These are phyloP conservation scores for Tulasnella sp. DNA, from an alignment of 768 basidiomycete genomes.

Conservation along the genomic window DNA sequence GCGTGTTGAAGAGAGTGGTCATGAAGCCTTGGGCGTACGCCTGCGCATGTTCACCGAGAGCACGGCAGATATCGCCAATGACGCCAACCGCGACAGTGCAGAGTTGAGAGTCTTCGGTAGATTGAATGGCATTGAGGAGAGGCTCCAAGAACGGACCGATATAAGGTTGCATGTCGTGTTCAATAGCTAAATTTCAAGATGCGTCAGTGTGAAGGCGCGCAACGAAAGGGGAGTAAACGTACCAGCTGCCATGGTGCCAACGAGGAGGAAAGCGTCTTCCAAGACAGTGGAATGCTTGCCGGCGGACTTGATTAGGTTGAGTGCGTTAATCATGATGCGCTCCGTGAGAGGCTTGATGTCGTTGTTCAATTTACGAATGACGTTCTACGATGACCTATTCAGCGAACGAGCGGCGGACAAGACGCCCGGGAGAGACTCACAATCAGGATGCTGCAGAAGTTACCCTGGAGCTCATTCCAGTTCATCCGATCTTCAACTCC, in stretches of 20 bases:
- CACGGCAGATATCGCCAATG: constrained; percentile 94
- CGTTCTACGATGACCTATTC: constrained; percentile 49
- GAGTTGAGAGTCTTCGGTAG: constrained; percentile 91
- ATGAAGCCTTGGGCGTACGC: constrained; percentile 88
- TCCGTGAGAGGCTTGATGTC: constrained; percentile 87
- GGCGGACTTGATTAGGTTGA: constrained; percentile 79
- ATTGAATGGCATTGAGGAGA: constrained; percentile 83
- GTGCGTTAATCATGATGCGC: constrained; percentile 88
- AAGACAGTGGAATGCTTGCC: constrained; percentile 92
- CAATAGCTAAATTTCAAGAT: constrained; percentile 53
- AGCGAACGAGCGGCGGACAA: neutral
- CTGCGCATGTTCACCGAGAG: constrained; percentile 76
- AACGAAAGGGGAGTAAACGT: constrained; percentile 25
- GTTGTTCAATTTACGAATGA: constrained; percentile 76
- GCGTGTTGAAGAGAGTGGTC: constrained; percentile 84
- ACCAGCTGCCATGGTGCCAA: constrained; percentile 82
- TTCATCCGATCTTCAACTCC: constrained; percentile 96
- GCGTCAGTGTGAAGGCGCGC: neutral
- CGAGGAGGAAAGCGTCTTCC: constrained; percentile 93
- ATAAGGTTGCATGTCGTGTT: constrained; percentile 74
- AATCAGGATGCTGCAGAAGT: constrained; percentile 85
- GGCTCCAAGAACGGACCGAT: constrained; percentile 79
- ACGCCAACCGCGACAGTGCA: constrained; percentile 95
- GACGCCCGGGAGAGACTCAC: constrained; percentile 46
- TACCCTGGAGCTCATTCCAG: constrained; percentile 97